phyloP scores from a whole-genome alignment of 106 monocot genomes.

The Posidonia australis region DNA sequence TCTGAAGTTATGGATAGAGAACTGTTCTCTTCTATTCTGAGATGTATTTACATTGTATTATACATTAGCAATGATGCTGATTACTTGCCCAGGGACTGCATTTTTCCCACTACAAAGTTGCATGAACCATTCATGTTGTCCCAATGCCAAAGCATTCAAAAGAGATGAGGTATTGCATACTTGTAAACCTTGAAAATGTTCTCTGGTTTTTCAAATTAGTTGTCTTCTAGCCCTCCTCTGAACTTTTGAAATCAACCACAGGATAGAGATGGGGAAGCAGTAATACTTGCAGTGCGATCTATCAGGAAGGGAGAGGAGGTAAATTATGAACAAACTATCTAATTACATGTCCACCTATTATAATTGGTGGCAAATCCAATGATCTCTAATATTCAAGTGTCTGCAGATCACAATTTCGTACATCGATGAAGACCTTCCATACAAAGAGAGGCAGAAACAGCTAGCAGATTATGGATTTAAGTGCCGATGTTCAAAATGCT shows the following conservation, averaged over 20 bases:
- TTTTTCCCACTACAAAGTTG: slow-evolving; percentile 96
- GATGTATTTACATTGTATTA: not conserved
- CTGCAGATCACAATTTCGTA: slow-evolving; percentile 84
- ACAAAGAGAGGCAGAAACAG: slow-evolving; percentile 58
- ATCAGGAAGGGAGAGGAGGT: slow-evolving; percentile 82
- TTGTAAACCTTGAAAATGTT: not conserved
- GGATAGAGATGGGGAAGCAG: slow-evolving; percentile 86
- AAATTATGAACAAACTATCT: not conserved
- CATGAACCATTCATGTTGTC: slow-evolving; percentile 95
- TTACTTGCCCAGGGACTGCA: slow-evolving; percentile 48
- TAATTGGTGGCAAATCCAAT: not conserved
- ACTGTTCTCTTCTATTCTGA: not conserved
- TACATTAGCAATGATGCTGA: not conserved
- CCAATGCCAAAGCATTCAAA: slow-evolving; percentile 96
- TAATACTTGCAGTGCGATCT: slow-evolving; percentile 48
- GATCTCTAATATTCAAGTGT: not conserved
- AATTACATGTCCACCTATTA: not conserved
- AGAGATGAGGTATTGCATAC: slow-evolving; percentile 66
- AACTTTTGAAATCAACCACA: slow-evolving; percentile 13
- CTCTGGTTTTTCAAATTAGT: not conserved
- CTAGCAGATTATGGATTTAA: slow-evolving; percentile 90
- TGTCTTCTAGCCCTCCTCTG: not conserved
- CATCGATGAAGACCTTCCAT: slow-evolving; percentile 76
- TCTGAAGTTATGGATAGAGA: too few species aligned
- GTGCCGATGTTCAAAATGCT: slow-evolving; percentile 67